Percentiles rank a stretch among this genome's conserved stretches.
Evolutionary conservation across 2,329 filamentous ascomycete species (phyloP).

Genomic region (Colletotrichum sp.): DNA sequence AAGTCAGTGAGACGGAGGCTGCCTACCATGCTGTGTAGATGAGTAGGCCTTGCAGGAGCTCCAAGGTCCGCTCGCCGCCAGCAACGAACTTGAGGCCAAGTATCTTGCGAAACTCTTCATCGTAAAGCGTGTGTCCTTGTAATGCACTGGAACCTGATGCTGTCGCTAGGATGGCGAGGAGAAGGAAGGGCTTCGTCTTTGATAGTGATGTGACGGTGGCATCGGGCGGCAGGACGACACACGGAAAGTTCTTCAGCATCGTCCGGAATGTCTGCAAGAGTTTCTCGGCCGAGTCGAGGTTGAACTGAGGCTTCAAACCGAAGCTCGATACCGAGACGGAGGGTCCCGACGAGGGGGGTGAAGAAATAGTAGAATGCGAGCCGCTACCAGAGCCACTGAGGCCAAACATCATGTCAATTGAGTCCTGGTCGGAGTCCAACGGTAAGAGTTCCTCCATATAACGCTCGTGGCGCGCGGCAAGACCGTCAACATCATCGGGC

Average conservation of each 20-base stretch:
- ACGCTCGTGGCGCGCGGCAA: constrained; percentile 47
- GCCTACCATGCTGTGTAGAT: constrained; percentile 63
- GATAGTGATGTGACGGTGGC: constrained; percentile 50
- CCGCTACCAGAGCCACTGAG: neutral
- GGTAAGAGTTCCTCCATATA: constrained; percentile 47
- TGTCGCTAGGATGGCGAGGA: constrained; percentile 58
- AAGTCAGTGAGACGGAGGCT: neutral
- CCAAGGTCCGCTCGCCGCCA: constrained; percentile 60
- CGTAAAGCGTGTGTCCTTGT: constrained; percentile 58
- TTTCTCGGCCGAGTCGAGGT: constrained; percentile 55
- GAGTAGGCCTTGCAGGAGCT: constrained; percentile 61
- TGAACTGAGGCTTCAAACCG: constrained; percentile 57
- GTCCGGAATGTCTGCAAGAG: constrained; percentile 47
- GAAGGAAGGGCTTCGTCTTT: constrained; percentile 53
- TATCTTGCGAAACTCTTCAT: constrained; percentile 62
- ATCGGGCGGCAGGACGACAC: constrained; percentile 43
- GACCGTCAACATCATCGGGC: constrained; percentile 42
- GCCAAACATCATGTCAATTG: constrained; percentile 11
- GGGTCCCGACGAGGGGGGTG: constrained; percentile 23
- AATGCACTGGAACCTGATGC: constrained; percentile 52
- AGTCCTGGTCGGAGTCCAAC: constrained; percentile 25
- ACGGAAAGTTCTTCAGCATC: constrained; percentile 51
- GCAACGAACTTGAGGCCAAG: constrained; percentile 62
- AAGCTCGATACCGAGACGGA: constrained; percentile 41
- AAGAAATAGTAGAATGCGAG: constrained; percentile 15